Evolutionary conservation across 495 filamentous ascomycete genomes (phyloP), one percentile per base, ranked within the genome.

Genomic region (Neurospora africana): DNA sequence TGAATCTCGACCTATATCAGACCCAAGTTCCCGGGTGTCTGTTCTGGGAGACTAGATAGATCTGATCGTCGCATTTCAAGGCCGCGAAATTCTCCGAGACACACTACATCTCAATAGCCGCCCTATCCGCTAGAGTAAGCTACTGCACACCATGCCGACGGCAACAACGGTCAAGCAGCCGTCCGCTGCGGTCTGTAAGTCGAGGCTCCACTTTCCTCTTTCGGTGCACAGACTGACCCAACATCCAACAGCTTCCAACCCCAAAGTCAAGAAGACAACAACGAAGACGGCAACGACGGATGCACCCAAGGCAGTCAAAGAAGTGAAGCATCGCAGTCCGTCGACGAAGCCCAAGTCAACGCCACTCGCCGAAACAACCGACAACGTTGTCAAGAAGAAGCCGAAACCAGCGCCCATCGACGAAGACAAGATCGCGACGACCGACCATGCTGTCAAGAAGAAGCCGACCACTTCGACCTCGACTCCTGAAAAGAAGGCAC

Each of bases 271-370:
- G 53, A 33, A 65, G 53, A 17, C 53, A 61, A 61, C 53, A 9
- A 19, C 27, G 21, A 58, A 58, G 47, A 58, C 47, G 11, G 23
- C 47, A 58, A 58, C 47, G 1, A 17, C 53, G 2, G 53, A 65
- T 33, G 15, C 27, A 33, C 53, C 53, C 53, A 65, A 65, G 27
- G 27, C 5, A 8, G 27, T 65, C 53, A 65, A 65, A 35, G 27
- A 65, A 65, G 53, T 65, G 27, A 65, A 65, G 30, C 53, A 65
- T 65, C 53, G 53, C 15, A 65, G 53, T 15, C 33, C 53, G 6
- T 65, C 27, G 69, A 69, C 65, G 10, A 70, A 61, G 47, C 44
- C 69, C 13, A 47, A 39, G 4, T 70, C 72, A n/a, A 70, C 69
- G 10, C 68, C 40, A 5, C 33, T 69, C 36, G 69, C 68, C 13